phyloP scores from a whole-genome alignment of 257 asterid genomes.

The Cordia subcordata region DNA sequence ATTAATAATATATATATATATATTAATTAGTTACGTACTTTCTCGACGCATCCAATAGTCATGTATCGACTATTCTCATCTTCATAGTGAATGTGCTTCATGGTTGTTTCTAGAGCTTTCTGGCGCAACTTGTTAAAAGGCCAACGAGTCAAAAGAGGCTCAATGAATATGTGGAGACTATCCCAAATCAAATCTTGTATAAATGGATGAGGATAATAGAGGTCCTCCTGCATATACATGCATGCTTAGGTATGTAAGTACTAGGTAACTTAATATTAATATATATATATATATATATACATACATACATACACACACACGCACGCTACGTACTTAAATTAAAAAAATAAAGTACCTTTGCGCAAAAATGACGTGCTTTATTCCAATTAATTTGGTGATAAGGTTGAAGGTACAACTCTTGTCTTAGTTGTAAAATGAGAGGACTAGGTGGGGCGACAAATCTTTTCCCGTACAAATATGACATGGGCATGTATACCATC shows the following conservation, averaged over 20 bases:
- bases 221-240: slow-evolving; percentile 52
- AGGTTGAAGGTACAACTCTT: slow-evolving; percentile 60
- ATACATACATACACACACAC: too few species aligned
- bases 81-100: slow-evolving; percentile 71
- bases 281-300: not conserved
- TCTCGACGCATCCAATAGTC: slow-evolving; percentile 71
- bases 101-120: slow-evolving; percentile 56
- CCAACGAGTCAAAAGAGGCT: slow-evolving; percentile 73
- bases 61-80: slow-evolving; percentile 70
- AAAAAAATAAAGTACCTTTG: slow-evolving; percentile 47
- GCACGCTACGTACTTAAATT: too few species aligned
- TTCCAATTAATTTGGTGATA: slow-evolving; percentile 53
- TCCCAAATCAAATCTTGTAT: slow-evolving; percentile 74
- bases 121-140: slow-evolving; percentile 60
- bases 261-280: not conserved
- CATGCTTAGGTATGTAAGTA: not conserved
- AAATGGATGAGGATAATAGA: slow-evolving; percentile 67
- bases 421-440: slow-evolving; percentile 48
- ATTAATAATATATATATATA: not conserved
- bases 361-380: slow-evolving; percentile 52
- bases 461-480: slow-evolving; percentile 68
- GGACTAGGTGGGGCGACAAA: slow-evolving; percentile 72
- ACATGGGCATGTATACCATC: slow-evolving; percentile 82
- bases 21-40: slow-evolving; percentile 11
- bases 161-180: slow-evolving; percentile 42